phyloP scores from a whole-genome alignment of 805 yeast species.

The Kuraishia cidri region DNA sequence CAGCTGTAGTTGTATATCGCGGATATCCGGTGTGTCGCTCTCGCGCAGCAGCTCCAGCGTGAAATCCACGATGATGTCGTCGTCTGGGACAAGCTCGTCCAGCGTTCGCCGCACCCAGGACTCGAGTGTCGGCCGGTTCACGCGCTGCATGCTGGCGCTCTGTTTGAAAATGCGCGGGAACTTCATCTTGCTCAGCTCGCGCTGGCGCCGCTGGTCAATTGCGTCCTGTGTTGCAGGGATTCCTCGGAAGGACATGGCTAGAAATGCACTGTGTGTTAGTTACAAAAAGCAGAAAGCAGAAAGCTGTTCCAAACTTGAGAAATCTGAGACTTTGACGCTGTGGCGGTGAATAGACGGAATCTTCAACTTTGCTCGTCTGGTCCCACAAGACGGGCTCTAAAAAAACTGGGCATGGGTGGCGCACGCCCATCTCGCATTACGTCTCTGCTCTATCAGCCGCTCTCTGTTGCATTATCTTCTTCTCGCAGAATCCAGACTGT shows the following conservation, averaged over 20 bases:
- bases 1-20: constrained; percentile 30
- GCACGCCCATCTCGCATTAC: no score
- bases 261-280: no score
- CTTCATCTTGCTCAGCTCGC: constrained; percentile 11
- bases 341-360: no score
- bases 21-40: constrained; percentile 27
- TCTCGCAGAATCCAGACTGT: no score
- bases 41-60: constrained; percentile 29
- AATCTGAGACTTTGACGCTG: no score
- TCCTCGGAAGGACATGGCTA: constrained; percentile 1
- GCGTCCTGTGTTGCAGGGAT: constrained; percentile 9
- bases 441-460: no score
- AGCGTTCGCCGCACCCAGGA: constrained; percentile 28
- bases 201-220: constrained; percentile 6
- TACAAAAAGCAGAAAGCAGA: no score
- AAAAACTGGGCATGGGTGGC: no score
- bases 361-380: no score
- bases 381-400: no score
- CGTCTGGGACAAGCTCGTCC: constrained; percentile 33
- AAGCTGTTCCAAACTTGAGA: no score
- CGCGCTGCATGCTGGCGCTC: constrained; percentile 25
- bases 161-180: constrained; percentile 26
- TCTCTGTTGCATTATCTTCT: no score
- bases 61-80: constrained; percentile 34
- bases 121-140: constrained; percentile 27